Conservation (phyloP, 768 basidiomycete species). For the Lactifluus volemus region DNA sequence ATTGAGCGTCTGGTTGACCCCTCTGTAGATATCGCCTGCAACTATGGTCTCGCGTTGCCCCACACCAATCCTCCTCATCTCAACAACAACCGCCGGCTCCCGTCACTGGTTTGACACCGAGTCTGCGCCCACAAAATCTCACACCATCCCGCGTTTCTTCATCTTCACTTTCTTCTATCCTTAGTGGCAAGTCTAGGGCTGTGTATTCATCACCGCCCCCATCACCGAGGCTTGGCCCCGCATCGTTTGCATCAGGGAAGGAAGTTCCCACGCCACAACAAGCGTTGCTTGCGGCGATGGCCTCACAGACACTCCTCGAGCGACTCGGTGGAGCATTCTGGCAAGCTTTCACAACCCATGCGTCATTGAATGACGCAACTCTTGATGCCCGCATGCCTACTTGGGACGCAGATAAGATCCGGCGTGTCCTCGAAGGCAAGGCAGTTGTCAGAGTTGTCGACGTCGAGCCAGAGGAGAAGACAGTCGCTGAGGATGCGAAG, state of each 20-base stretch:
- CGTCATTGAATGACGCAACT: constrained; percentile 21
- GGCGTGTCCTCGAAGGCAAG: constrained; percentile 72
- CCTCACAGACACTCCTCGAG: constrained; percentile 63
- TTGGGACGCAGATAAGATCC: constrained; percentile 70
- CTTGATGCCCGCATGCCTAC: constrained; percentile 2
- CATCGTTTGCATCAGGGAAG: constrained; percentile 25
- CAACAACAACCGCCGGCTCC: constrained; percentile 14
- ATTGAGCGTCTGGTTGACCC: constrained; percentile 7
- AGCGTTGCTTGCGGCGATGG: constrained; percentile 59
- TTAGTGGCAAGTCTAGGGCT: constrained; percentile 37
- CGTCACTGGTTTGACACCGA: constrained; percentile 25
- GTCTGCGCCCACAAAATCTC: constrained; percentile 32
- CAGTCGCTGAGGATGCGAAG: not conserved
- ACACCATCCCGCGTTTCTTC: constrained; percentile 17
- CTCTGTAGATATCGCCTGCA: constrained; percentile 67
- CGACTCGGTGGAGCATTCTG: constrained; percentile 76
- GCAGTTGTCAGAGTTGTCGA: constrained; percentile 75
- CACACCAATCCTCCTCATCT: constrained; percentile 46
- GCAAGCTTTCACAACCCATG: constrained; percentile 75
- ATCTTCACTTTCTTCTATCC: constrained; percentile 26
- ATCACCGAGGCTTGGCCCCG: constrained; percentile 30
- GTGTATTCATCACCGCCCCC: constrained; percentile 37
- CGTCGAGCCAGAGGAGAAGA: constrained; percentile 37
- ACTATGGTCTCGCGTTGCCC: constrained; percentile 83
- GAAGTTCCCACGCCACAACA: constrained; percentile 28